Evolutionary conservation across 768 basidiomycete genomes (phyloP).

Genomic region (Boletales sp.): DNA sequence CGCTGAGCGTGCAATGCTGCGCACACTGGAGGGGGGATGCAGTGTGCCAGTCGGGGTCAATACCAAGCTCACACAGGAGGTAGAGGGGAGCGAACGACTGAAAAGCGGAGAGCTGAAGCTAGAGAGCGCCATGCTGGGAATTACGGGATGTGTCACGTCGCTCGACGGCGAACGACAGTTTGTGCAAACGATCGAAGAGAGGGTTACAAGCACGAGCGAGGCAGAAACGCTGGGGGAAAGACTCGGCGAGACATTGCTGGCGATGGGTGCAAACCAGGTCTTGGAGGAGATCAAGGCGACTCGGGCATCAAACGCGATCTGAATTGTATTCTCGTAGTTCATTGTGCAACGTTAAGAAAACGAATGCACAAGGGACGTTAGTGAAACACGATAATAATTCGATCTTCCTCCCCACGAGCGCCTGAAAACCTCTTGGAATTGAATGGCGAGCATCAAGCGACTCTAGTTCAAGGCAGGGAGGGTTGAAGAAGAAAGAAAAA

Average conservation of each 20-base stretch:
- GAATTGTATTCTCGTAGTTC: constrained; percentile 24
- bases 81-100: constrained; percentile 29
- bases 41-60: constrained; percentile 91
- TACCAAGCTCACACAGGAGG: constrained; percentile 40
- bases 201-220: constrained; percentile 50
- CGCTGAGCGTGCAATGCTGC: constrained; percentile 85
- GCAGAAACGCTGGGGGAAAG: constrained; percentile 66
- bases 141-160: constrained; percentile 84
- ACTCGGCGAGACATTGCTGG: constrained; percentile 63
- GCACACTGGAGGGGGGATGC: constrained; percentile 94
- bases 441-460: constrained; percentile 53
- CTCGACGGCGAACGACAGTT: constrained; percentile 74
- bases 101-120: constrained; percentile 29
- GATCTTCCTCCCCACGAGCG: constrained; percentile 70
- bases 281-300: constrained; percentile 80
- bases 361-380: constrained; percentile 12
- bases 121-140: constrained; percentile 43
- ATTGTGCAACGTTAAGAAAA: constrained; percentile 10
- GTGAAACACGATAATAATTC: constrained; percentile 26
- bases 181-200: constrained; percentile 53
- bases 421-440: constrained; percentile 47
- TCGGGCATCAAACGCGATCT: constrained; percentile 39
- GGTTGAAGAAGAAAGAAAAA: constrained; percentile 24
- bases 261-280: constrained; percentile 72
- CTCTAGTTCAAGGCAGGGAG: constrained; percentile 59